phyloP scores from a whole-genome alignment of 495 filamentous ascomycete genomes.

The Thozetella sp. region DNA sequence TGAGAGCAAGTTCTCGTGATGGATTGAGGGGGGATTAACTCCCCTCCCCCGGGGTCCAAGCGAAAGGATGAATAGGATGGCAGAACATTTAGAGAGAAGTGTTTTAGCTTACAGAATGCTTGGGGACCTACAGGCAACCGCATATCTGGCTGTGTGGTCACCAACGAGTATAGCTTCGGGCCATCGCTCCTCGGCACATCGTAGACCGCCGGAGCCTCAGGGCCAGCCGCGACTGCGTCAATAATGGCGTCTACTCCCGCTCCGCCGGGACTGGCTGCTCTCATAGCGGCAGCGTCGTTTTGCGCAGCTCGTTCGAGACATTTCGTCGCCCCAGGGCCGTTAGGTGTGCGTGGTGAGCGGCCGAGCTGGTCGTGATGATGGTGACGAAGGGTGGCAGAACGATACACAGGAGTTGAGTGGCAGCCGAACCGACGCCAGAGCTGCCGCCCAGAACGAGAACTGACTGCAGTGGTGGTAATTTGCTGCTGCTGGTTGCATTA shows the following conservation, averaged over 20 bases:
- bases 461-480: conserved; percentile 13
- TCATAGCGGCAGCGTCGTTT: conserved; percentile 21
- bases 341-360: conserved; percentile 26
- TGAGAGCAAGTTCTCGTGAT: no score
- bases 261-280: conserved; percentile 23
- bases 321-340: conserved; percentile 29
- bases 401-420: conserved; percentile 40
- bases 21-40: no score
- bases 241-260: conserved; percentile 42
- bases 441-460: conserved; percentile 45
- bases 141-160: no score
- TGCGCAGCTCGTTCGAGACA: conserved; percentile 29
- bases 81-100: no score
- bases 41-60: no score
- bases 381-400: conserved; percentile 26
- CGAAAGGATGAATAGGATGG: no score
- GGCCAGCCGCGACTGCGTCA: conserved; percentile 26
- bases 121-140: no score
- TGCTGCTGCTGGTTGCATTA: neutral
- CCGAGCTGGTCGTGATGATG: conserved; percentile 41
- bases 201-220: conserved; percentile 12
- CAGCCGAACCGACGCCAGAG: conserved; percentile 37
- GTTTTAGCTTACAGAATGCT: no score
- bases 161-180: conserved; percentile 34
- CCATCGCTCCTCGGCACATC: conserved; percentile 21